Base-by-base conservation (phyloP, 371 early-diverging fungal genomes). In the Blyttiomyces sp. region DNA sequence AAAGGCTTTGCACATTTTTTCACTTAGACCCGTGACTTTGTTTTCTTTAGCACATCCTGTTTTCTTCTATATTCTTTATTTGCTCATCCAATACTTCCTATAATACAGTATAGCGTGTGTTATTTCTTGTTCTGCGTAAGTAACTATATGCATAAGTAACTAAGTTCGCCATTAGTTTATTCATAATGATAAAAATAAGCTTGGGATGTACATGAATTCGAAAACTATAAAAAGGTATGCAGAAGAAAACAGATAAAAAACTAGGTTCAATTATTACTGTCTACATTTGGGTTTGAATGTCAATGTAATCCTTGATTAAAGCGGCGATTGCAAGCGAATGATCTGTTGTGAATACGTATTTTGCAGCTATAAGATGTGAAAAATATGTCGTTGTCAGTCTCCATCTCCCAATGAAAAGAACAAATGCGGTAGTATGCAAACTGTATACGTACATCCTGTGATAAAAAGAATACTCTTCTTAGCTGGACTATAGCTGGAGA, bases 271-370 rank as follows among this genome's bases (percentile, higher is more conserved):
- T 0, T 4, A 17, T 59, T 44, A 59, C 30, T 11, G 31, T 51
- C 51, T 21, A 59, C 23, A 50, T 59, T n/a, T n/a, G n/a, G 39
- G 13, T 39, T 46, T 46, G 63, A 27, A 62, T 49, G 42, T 62
- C 64, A 26, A 68, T 63, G 63, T 77, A 77, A 46, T 78, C 78
- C 19, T 57, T 54, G 35, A 78, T 78, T 19, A 78, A 56, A 0
- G 58, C 49, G 3, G 72, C 78, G 35, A 78, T 70, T 11, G 63
- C 56, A 7, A 56, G 26, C 34, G 73, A 71, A 36, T 74, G 66
- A 17, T 61, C 54, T 11, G 78, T 78, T 3, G 61, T 66, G 54
- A 78, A 72, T 7, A 78, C 74, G 51, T 78, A 78, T 50, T 78
- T 78, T 7, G 66, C 49, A 39, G 72, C 78, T 74, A 34, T 21